These are phyloP conservation scores for Tuber microsphaerosporum DNA, from an alignment of 495 filamentous ascomycete species.

Conservation along the genomic window DNA sequence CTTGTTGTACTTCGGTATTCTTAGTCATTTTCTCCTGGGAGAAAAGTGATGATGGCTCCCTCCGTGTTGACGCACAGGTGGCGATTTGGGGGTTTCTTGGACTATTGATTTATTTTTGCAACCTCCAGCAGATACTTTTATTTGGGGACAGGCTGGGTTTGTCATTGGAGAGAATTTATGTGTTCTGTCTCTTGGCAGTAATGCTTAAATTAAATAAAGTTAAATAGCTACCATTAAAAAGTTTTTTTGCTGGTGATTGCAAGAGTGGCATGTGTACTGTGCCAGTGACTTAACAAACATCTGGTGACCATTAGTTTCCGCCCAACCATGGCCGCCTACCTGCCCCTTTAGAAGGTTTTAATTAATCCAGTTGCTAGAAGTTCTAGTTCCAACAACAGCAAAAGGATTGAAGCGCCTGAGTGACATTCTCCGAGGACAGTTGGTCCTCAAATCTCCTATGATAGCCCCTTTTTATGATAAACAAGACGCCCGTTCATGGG, in stretches of 20 bases:
- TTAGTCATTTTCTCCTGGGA: not conserved
- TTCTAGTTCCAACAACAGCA: not conserved
- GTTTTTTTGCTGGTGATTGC: too few species aligned
- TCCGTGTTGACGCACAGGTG: slow-evolving; percentile 1
- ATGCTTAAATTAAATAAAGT: not conserved
- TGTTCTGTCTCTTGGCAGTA: not conserved
- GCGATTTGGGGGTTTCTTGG: slow-evolving; percentile 7
- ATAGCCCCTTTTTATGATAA: not conserved
- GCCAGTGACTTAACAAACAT: not conserved
- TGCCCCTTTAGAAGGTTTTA: too few species aligned
- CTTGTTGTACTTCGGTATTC: not conserved
- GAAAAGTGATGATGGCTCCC: not conserved
- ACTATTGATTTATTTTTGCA: not conserved
- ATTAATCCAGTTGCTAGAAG: not conserved
- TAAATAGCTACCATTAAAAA: not conserved
- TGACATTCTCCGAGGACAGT: not conserved
- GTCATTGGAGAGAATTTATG: not conserved
- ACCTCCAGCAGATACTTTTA: not conserved
- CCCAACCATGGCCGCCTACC: too few species aligned
- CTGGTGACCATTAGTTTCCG: too few species aligned
- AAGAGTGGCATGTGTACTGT: too few species aligned
- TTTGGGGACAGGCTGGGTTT: not conserved
- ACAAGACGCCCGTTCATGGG: not conserved
- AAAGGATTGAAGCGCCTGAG: not conserved
- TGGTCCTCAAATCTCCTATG: not conserved